Base-by-base conservation (phyloP, 495 filamentous ascomycete genomes). In the Trichoderma orchidacearum region DNA sequence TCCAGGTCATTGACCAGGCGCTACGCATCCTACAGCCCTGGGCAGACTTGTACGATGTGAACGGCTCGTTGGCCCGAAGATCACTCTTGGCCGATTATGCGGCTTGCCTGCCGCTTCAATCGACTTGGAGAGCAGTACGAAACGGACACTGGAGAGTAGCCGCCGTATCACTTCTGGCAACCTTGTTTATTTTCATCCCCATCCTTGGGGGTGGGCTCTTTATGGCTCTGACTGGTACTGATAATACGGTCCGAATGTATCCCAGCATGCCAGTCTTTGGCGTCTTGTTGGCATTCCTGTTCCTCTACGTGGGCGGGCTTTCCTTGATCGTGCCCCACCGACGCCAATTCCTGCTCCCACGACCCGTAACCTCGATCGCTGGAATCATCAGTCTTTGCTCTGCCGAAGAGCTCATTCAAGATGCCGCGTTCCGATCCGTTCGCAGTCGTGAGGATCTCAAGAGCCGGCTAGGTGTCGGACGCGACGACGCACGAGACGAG, bases 121-220 rank as follows among this genome's bases (percentile, higher is more conserved):
- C 79, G 53, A 83, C 84, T 5, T 62, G 82, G 58, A 73, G 73
- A 53, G 89, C 89, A 4, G 48, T 82, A 21, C 61, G 77, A 29
- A 83, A 85, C 63, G 68, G 79, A 18, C 86, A 95, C 66, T 89
- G 73, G 69, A 82, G 83, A 60, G 75, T 90, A 0, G 87, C 88
- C 15, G 77, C 75, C 65, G 68, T 90, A 54, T 86, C 84, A 0
- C 66, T 89, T 7, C 70, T 87, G 55, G 78, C 85, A 38, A 62
- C 84, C 2, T 36, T 87, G 15, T 85, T 84, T 34, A 64, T 82
- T 36, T 73, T 83, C 3, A 66, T 95, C 30, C 90, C 90, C 11
- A 75, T 91, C 55, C 75, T 95, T 17, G 83, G 78, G 0, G 89
- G 89, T 18, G 90, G 89, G 8, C 67, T 86, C 28, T 94, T 95